Evolutionary conservation across 495 filamentous ascomycete genomes (phyloP), one percentile per base, ranked within the genome.

Genomic region (Neurospora sp.): DNA sequence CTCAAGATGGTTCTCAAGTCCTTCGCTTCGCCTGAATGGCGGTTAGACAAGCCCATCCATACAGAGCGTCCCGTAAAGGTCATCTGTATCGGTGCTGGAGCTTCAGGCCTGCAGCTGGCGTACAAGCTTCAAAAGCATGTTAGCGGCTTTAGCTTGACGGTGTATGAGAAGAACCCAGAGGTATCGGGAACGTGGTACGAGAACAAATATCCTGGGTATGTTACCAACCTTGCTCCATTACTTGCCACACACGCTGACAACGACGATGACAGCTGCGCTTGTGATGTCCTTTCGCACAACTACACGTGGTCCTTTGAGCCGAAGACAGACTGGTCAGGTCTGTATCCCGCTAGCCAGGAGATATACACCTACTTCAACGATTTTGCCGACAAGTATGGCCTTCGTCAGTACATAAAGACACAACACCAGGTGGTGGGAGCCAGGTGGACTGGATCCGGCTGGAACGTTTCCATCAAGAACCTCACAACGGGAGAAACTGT

Each of bases 241-340:
- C 53, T 7, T 14, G 10, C 53, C 22, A 31, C 22, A 31, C 53
- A 61, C 12, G 9, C 53, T 61, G 53, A 61, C 53, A 3, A 53
- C 9, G 5, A 16, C 1, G 5, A 8, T 10, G 12, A 20, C 53
- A 61, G 53, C 22, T 61, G 53, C 12, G 53, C 53, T 61, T 76
- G 78, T 48, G 53, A 74, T 22, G 40, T 74, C 10, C 38, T 69
- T 2, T 71, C 75, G 8, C 75, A 76, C 40, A 76, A 74, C 38
- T 76, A 76, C 40, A 61, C 81, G 1, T 84, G 78, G 76, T 79
- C 79, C n/a, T 85, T 83, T 41, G 82, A 82, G 69, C 82, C 82
- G 1, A 82, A 82, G 41, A 70, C 72, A 9, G 80, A 84, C 73
- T 85, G 83, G 83, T 74, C 80, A 14, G 76, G 77, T 7, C 76